Conservation (phyloP, 1,284 basidiomycete genomes). For the Coriolopsis trogii region DNA sequence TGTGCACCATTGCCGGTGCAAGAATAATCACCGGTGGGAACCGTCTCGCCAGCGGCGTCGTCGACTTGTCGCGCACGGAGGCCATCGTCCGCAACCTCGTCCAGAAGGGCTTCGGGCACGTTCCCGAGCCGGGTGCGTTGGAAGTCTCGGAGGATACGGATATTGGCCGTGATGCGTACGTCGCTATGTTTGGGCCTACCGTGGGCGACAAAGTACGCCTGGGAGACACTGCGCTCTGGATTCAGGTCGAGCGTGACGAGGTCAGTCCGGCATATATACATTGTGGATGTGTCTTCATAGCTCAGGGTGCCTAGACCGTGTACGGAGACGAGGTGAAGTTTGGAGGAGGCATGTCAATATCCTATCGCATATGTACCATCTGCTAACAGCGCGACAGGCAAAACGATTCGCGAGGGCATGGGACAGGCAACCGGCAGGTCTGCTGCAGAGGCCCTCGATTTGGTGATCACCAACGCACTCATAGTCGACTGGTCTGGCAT, state of each 20-base stretch:
- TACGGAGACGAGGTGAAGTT: slow-evolving; percentile 99
- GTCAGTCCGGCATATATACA: slow-evolving; percentile 40
- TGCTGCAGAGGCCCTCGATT: slow-evolving; percentile 77
- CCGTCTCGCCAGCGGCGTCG: slow-evolving; percentile 63
- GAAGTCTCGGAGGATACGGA: slow-evolving; percentile 52
- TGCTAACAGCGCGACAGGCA: slow-evolving; percentile 53
- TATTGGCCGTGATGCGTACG: slow-evolving; percentile 72
- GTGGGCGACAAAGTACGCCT: slow-evolving; percentile 88
- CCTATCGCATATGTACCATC: background rate
- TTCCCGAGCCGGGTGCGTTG: slow-evolving; percentile 58
- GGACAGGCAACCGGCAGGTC: slow-evolving; percentile 85
- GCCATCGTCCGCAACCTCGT: slow-evolving; percentile 47
- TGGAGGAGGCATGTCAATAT: slow-evolving; percentile 78
- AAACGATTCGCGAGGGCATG: slow-evolving; percentile 95
- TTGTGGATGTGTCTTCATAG: background rate
- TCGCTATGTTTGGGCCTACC: slow-evolving; percentile 95
- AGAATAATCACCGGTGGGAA: slow-evolving; percentile 85
- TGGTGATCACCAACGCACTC: slow-evolving; percentile 94
- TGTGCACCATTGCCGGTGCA: slow-evolving; percentile 81
- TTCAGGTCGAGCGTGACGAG: slow-evolving; percentile 90
- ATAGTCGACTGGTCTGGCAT: slow-evolving; percentile 96
- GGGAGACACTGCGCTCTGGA: slow-evolving; percentile 91
- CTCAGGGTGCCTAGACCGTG: slow-evolving; percentile 49
- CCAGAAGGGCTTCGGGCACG: slow-evolving; percentile 64
- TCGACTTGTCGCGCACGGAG: slow-evolving; percentile 47